Conservation (phyloP, 78 protist genomes). For the Anaeramoeba ignava region DNA sequence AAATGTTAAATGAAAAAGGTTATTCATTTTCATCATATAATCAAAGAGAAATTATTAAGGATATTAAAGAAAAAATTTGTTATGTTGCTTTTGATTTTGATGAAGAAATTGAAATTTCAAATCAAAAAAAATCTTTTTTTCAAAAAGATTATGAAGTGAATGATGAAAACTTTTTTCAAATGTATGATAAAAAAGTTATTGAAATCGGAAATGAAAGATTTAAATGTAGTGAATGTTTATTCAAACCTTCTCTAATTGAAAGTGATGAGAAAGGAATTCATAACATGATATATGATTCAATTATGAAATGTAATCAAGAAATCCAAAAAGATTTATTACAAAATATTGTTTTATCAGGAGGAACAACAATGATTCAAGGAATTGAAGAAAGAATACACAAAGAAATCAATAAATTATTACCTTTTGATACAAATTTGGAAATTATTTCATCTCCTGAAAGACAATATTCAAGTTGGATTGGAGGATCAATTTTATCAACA, state of each 20-base stretch:
- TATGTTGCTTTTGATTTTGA: background rate
- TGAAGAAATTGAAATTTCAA: background rate
- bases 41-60: no score
- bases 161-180: no score
- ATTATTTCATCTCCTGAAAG: background rate
- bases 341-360: background rate
- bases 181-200: no score
- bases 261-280: background rate
- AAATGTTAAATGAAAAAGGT: no score
- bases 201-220: background rate
- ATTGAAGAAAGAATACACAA: conserved; percentile 4
- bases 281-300: background rate
- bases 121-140: no score
- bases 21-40: no score
- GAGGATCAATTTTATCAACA: background rate
- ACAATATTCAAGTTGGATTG: background rate
- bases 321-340: background rate
- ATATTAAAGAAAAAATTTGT: background rate
- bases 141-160: no score
- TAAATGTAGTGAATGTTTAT: background rate
- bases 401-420: background rate
- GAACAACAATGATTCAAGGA: background rate
- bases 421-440: background rate
- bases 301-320: background rate
- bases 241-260: background rate